Conservation (phyloP, 495 filamentous ascomycete genomes). For the Oleoguttula mirabilis region DNA sequence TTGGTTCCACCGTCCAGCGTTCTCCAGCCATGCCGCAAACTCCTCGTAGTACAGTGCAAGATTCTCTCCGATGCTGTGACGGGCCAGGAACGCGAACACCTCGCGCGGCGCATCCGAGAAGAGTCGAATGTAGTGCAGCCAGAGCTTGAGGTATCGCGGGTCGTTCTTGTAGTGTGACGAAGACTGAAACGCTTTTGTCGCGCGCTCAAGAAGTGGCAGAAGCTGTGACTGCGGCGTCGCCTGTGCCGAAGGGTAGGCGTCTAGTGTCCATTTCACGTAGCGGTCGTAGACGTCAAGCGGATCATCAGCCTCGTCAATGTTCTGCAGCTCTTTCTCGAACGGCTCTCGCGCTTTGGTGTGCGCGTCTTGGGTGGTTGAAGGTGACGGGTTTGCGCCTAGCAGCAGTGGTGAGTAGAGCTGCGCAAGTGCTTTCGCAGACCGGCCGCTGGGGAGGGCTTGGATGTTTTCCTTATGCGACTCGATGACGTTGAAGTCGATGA, state of each 20-base stretch:
- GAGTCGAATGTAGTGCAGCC: slow-evolving; percentile 85
- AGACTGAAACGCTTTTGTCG: slow-evolving; percentile 77
- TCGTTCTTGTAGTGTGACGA: slow-evolving; percentile 86
- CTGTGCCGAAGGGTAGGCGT: slow-evolving; percentile 88
- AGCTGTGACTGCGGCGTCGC: slow-evolving; percentile 83
- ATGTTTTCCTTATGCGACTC: slow-evolving; percentile 97
- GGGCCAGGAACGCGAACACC: slow-evolving; percentile 78
- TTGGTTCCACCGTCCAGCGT: slow-evolving; percentile 73
- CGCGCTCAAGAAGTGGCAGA: slow-evolving; percentile 78
- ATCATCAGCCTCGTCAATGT: slow-evolving; percentile 77
- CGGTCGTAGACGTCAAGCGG: slow-evolving; percentile 92
- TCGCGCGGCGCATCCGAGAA: slow-evolving; percentile 89
- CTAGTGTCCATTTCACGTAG: slow-evolving; percentile 92
- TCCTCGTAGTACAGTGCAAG: slow-evolving; percentile 96
- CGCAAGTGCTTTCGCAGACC: slow-evolving; percentile 83
- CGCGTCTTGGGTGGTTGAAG: slow-evolving; percentile 57
- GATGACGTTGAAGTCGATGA: slow-evolving; percentile 89
- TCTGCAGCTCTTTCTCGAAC: slow-evolving; percentile 71
- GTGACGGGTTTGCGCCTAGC: slow-evolving; percentile 39
- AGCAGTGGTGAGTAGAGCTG: slow-evolving; percentile 60
- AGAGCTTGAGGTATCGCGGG: slow-evolving; percentile 80
- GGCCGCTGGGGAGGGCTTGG: slow-evolving; percentile 77
- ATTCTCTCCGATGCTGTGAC: slow-evolving; percentile 74
- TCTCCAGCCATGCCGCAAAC: slow-evolving; percentile 84
- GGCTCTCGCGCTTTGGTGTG: slow-evolving; percentile 69